Conservation (phyloP, 331 rosid species). For the Malus hybrid region DNA sequence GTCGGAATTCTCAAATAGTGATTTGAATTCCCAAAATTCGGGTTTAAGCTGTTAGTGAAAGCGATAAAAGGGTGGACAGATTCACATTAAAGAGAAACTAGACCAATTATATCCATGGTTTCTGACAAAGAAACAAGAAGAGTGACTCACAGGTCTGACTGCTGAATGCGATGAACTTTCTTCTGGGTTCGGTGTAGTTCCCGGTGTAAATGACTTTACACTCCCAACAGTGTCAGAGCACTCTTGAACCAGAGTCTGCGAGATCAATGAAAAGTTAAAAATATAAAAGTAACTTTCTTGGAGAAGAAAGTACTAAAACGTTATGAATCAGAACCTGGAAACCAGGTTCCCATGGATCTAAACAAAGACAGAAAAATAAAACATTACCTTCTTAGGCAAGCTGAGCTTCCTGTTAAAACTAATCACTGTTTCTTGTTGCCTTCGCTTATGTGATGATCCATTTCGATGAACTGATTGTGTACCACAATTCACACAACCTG, state of each 20-base stretch:
- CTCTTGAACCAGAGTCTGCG: slow-evolving; percentile 24
- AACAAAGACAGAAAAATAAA: background rate
- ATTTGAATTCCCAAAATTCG: background rate
- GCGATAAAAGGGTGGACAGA: background rate
- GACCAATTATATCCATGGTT: background rate
- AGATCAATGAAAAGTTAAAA: background rate
- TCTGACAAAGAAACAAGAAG: background rate
- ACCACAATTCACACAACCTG: slow-evolving; percentile 41
- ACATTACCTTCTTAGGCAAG: slow-evolving; percentile 44
- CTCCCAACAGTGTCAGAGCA: background rate
- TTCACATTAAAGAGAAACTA: background rate
- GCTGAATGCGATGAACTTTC: slow-evolving; percentile 7
- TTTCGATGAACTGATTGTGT: slow-evolving; percentile 31
- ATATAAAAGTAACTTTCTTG: background rate
- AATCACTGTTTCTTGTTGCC: slow-evolving; percentile 27
- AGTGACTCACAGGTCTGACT: slow-evolving; percentile 22
- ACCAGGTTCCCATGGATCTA: background rate
- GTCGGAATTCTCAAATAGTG: background rate
- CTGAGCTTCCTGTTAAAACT: slow-evolving; percentile 34
- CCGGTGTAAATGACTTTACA: background rate
- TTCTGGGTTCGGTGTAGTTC: slow-evolving; percentile 2
- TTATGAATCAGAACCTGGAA: background rate
- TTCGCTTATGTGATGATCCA: slow-evolving; percentile 38
- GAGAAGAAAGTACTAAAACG: background rate
- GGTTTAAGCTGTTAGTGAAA: background rate